phyloP scores from a whole-genome alignment of 2,329 filamentous ascomycete species.

The Fusarium hainanense region DNA sequence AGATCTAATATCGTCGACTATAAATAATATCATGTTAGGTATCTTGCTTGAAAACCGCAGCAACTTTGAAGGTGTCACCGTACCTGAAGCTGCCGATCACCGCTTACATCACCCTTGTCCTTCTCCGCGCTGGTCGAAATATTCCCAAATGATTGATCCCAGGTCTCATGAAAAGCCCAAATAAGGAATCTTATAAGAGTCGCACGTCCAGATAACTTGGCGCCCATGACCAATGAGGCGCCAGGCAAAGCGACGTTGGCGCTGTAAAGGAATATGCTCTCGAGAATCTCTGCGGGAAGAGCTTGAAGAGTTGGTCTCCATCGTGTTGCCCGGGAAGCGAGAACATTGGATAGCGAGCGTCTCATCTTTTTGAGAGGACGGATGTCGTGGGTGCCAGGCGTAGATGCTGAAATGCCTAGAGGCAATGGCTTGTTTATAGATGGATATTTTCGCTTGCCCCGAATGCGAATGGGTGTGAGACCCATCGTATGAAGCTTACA shows the following conservation, averaged over 20 bases:
- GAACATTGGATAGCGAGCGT: slow-evolving; percentile 47
- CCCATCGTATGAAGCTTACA: slow-evolving; percentile 50
- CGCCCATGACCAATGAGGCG: slow-evolving; percentile 58
- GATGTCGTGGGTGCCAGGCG: background rate
- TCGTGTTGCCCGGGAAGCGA: slow-evolving; percentile 44
- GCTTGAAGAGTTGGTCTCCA: slow-evolving; percentile 46
- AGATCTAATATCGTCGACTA: slow-evolving; percentile 58
- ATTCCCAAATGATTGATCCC: slow-evolving; percentile 54
- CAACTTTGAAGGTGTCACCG: slow-evolving; percentile 23
- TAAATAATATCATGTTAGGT: slow-evolving; percentile 10
- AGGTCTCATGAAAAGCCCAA: slow-evolving; percentile 52
- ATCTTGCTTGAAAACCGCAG: background rate
- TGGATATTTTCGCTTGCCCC: slow-evolving; percentile 61
- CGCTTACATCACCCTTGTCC: slow-evolving; percentile 38
- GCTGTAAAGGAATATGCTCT: slow-evolving; percentile 63
- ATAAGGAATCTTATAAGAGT: slow-evolving; percentile 54
- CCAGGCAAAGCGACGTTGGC: slow-evolving; percentile 60
- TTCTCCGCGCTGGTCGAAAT: slow-evolving; percentile 11
- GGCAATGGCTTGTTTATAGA: slow-evolving; percentile 25
- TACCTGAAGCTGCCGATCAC: slow-evolving; percentile 60
- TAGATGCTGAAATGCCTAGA: background rate
- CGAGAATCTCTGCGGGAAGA: slow-evolving; percentile 65
- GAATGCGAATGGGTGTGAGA: slow-evolving; percentile 61
- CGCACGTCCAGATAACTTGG: slow-evolving; percentile 56
- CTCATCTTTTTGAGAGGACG: slow-evolving; percentile 43